These are phyloP conservation scores for Solanum lycopersicoides DNA, from an alignment of 257 asterid species.

Conservation along the genomic window DNA sequence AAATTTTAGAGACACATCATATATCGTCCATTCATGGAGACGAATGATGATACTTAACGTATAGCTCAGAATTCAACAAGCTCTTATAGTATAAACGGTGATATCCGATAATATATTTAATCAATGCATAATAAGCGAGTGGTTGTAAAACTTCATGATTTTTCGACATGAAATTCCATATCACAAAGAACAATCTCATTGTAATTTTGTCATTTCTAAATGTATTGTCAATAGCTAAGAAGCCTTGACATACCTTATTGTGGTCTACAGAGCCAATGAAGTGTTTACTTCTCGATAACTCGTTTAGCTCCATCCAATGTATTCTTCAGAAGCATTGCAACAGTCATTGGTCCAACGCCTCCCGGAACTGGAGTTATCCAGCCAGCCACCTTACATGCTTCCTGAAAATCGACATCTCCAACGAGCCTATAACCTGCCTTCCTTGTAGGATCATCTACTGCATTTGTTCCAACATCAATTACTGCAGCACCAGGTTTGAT, in stretches of 20 bases:
- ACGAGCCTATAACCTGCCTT: conserved; percentile 88
- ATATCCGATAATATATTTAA: neutral
- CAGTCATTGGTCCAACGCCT: conserved; percentile 97
- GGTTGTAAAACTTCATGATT: neutral
- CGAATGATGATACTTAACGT: too few relatives aligned
- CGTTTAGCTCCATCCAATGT: conserved; percentile 85
- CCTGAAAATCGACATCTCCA: conserved; percentile 81
- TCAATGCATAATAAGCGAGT: neutral
- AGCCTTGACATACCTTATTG: neutral
- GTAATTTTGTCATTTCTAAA: neutral
- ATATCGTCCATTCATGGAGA: too few relatives aligned
- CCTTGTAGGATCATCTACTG: conserved; percentile 68
- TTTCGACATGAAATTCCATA: neutral
- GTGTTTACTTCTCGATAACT: conserved; percentile 27
- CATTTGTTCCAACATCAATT: conserved; percentile 91
- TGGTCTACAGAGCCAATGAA: neutral
- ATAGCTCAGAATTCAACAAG: neutral
- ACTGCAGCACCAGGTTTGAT: conserved; percentile 97
- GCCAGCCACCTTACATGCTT: conserved; percentile 81
- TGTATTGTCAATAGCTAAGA: neutral
- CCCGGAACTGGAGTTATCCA: conserved; percentile 96
- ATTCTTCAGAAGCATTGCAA: conserved; percentile 89
- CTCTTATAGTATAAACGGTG: neutral
- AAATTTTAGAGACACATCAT: too few relatives aligned
- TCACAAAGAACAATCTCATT: neutral